These are phyloP conservation scores for Spinacia oleracea DNA, from an alignment of 179 eudicot species.

Conservation along the genomic window DNA sequence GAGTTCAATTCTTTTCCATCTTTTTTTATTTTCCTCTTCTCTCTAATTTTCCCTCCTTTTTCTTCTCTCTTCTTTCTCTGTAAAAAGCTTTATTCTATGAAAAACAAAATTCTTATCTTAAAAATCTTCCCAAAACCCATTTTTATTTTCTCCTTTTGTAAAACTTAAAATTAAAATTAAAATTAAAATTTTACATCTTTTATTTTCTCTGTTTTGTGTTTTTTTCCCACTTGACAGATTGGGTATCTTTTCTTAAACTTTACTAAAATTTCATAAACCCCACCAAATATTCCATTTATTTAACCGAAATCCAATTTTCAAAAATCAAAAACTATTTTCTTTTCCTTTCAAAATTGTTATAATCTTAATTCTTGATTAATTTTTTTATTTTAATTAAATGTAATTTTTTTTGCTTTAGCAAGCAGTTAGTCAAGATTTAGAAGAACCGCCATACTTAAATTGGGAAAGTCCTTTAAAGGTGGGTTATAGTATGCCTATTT, in stretches of 20 bases:
- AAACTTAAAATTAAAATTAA: neutral
- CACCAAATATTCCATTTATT: slow-evolving; percentile 24
- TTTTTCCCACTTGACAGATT: neutral
- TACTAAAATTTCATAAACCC: slow-evolving; percentile 24
- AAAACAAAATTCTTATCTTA: slow-evolving; percentile 31
- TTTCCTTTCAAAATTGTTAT: neutral
- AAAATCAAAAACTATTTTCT: slow-evolving; percentile 15
- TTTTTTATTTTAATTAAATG: neutral
- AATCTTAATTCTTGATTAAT: neutral
- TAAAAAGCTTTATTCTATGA: slow-evolving; percentile 19
- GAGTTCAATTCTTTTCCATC: slow-evolving; percentile 33
- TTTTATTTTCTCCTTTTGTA: neutral
- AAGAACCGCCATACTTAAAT: slow-evolving; percentile 16
- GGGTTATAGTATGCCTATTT: slow-evolving; percentile 25
- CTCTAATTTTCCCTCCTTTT: neutral
- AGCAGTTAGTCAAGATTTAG: slow-evolving; percentile 11
- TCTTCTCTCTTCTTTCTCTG: slow-evolving; percentile 28
- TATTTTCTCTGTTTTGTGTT: neutral
- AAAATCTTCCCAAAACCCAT: neutral
- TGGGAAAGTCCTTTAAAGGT: slow-evolving; percentile 23
- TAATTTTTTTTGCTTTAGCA: neutral
- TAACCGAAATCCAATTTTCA: slow-evolving; percentile 21
- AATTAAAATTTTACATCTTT: neutral
- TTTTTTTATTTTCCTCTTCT: neutral
- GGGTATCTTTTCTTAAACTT: slow-evolving; percentile 29